These are phyloP conservation scores for Pseudotulostoma volvatum DNA, from an alignment of 495 filamentous ascomycete species.

Conservation along the genomic window DNA sequence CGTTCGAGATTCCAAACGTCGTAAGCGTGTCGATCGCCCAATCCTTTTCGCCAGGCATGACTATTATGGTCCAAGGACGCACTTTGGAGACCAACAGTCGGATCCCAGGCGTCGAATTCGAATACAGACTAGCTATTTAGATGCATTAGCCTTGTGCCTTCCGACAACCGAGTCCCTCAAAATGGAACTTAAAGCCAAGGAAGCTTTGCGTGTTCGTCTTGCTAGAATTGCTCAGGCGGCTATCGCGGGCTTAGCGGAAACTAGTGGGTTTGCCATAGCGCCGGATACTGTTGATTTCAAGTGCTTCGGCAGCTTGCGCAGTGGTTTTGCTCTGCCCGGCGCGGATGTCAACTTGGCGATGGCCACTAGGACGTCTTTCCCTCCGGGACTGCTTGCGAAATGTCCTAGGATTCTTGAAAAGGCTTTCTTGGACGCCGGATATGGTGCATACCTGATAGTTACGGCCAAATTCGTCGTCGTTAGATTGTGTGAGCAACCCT, in stretches of 20 bases:
- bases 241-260: conserved; percentile 31
- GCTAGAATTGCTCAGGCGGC: conserved; percentile 38
- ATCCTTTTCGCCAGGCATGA: background rate
- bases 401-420: conserved; percentile 52
- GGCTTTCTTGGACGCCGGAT: conserved; percentile 48
- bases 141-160: conserved; percentile 4
- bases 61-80: conserved; percentile 4
- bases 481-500: conserved; percentile 58
- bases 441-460: conserved; percentile 52
- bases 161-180: conserved; percentile 1
- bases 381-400: conserved; percentile 23
- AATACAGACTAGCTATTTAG: conserved; percentile 18
- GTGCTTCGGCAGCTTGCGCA: conserved; percentile 56
- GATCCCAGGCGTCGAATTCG: conserved; percentile 2
- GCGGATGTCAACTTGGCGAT: conserved; percentile 66
- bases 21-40: background rate
- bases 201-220: conserved; percentile 39
- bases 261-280: conserved; percentile 27
- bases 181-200: conserved; percentile 43
- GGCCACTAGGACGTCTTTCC: conserved; percentile 22
- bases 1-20: background rate
- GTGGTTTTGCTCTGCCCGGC: conserved; percentile 54
- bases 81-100: conserved; percentile 8
- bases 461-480: conserved; percentile 68
- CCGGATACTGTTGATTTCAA: conserved; percentile 38